These are phyloP conservation scores for Flaveria trinervia DNA, from an alignment of 129 eudicot genomes.

Conservation along the genomic window DNA sequence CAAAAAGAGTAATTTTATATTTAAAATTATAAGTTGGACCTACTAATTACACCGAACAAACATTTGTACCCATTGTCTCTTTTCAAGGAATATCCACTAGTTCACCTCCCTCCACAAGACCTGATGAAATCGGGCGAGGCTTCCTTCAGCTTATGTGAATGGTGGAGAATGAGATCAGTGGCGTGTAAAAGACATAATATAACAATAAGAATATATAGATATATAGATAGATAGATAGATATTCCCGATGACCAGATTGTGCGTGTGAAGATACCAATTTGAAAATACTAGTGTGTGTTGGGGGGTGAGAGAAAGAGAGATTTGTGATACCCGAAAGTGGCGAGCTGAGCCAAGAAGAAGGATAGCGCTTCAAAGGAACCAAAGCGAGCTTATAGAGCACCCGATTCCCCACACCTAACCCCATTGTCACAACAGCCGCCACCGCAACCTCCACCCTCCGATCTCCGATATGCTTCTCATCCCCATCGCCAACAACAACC, in stretches of 20 bases:
- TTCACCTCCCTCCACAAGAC: not conserved
- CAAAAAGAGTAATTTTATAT: not conserved
- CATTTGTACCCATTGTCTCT: not conserved
- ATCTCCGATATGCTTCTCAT: not conserved
- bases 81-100: constrained; percentile 14
- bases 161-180: too few relatives aligned
- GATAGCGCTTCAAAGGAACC: constrained; percentile 81
- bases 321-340: constrained; percentile 83
- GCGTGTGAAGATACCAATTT: constrained; percentile 20
- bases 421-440: constrained; percentile 80
- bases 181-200: not conserved
- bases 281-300: not conserved
- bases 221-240: not conserved
- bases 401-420: constrained; percentile 86
- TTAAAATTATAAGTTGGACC: not conserved
- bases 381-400: constrained; percentile 87
- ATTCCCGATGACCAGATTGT: not conserved
- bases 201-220: not conserved
- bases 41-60: not conserved
- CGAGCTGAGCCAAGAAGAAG: constrained; percentile 87
- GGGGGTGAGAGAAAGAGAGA: not conserved
- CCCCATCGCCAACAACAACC: constrained; percentile 12
- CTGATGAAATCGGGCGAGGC: not conserved
- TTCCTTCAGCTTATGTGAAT: too few relatives aligned
- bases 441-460: constrained; percentile 48